Evolutionary conservation across 169 alveolate species (phyloP).

Genomic region (Plasmodium vinckei): DNA sequence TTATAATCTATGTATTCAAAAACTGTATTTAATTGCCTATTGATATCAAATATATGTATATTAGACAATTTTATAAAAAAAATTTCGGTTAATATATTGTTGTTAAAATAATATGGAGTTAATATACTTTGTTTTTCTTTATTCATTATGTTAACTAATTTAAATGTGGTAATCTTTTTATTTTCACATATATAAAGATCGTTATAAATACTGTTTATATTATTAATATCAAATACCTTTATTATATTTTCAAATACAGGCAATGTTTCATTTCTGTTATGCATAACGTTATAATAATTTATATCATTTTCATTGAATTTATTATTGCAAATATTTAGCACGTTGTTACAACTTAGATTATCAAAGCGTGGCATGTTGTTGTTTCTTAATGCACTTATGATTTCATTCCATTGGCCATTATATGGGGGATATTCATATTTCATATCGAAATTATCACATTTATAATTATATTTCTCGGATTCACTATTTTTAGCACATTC

Average conservation of each 20-base stretch:
- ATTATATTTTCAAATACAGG: conserved; percentile 32
- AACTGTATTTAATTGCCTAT: conserved; percentile 60
- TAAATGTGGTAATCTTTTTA: conserved; percentile 59
- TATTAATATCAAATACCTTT: conserved; percentile 50
- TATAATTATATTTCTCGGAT: not conserved
- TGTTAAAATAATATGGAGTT: conserved; percentile 55
- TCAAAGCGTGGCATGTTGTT: not conserved
- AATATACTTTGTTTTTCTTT: conserved; percentile 39
- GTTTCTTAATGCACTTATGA: not conserved
- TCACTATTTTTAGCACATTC: not conserved
- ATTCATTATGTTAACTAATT: conserved; percentile 64
- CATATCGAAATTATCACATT: not conserved
- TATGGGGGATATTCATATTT: no score
- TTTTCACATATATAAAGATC: conserved; percentile 75
- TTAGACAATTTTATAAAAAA: conserved; percentile 65
- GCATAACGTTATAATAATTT: not conserved
- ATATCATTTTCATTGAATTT: not conserved
- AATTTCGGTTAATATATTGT: conserved; percentile 45
- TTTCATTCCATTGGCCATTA: not conserved
- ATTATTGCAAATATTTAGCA: not conserved
- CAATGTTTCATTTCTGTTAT: not conserved
- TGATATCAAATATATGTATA: conserved; percentile 69
- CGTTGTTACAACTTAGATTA: not conserved
- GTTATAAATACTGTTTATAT: conserved; percentile 53
- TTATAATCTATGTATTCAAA: conserved; percentile 71